A percentile compares a stretch with the other conserved stretches of the same genome.
phyloP scores from a whole-genome alignment of 2,329 filamentous ascomycete species.

The Ciborinia camelliae region DNA sequence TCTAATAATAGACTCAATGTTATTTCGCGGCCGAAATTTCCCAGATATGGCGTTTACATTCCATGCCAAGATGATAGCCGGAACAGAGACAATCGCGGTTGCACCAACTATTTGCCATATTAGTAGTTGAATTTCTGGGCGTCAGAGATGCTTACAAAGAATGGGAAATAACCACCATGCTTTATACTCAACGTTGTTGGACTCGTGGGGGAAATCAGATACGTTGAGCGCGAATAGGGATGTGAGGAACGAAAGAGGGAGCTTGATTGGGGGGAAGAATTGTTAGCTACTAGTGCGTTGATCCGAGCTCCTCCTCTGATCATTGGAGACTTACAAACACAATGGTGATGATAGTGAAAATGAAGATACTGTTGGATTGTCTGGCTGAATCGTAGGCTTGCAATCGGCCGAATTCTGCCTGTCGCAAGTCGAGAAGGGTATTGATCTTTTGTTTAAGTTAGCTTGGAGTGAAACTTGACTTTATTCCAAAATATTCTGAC shows the following conservation, averaged over 20 bases:
- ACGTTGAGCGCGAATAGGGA: background rate
- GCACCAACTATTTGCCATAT: background rate
- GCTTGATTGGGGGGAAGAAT: background rate
- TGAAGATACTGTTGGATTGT: conserved; percentile 37
- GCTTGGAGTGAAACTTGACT: conserved; percentile 54
- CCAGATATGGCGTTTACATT: background rate
- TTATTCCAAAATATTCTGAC: conserved; percentile 75
- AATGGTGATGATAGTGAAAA: conserved; percentile 38
- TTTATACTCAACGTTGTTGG: background rate
- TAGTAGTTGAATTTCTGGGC: background rate
- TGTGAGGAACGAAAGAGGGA: background rate
- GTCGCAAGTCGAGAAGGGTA: conserved; percentile 51
- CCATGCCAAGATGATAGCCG: background rate
- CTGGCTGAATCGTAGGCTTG: conserved; percentile 30
- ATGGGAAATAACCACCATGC: background rate
- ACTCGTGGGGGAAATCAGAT: background rate
- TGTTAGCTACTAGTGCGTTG: background rate
- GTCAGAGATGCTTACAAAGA: background rate
- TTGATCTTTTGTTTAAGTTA: conserved; percentile 47
- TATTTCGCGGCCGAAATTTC: background rate
- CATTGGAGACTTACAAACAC: conserved; percentile 25
- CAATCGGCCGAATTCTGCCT: conserved; percentile 33
- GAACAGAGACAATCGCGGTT: background rate
- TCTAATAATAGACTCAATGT: no score
- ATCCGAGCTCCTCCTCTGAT: no score